Conservation (phyloP, 164 flowering plant species). For the Amborella trichopoda region DNA sequence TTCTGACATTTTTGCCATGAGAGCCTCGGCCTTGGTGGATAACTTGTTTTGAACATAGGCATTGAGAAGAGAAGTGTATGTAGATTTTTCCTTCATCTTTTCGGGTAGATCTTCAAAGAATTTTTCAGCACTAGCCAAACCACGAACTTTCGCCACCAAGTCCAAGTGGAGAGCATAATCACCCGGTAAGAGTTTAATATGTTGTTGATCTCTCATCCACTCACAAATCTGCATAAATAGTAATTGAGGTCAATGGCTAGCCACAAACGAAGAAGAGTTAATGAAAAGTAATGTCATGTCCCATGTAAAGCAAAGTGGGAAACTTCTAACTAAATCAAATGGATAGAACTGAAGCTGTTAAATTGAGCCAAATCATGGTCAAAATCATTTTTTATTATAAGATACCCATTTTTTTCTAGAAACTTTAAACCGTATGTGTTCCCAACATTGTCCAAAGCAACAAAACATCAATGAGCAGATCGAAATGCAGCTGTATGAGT, state of each 20-base stretch:
- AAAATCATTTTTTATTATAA: too few relatives aligned
- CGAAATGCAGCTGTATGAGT: too few relatives aligned
- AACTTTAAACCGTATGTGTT: too few relatives aligned
- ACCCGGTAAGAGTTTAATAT: conserved; percentile 61
- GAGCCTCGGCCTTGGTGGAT: conserved; percentile 60
- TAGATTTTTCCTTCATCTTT: conserved; percentile 30
- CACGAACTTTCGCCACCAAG: conserved; percentile 77
- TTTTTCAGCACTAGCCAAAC: conserved; percentile 72
- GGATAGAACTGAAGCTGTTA: too few relatives aligned
- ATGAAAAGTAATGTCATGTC: too few relatives aligned
- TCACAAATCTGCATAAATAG: conserved; percentile 68
- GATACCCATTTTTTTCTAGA: too few relatives aligned
- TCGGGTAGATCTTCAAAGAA: conserved; percentile 84
- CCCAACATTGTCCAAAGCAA: too few relatives aligned
- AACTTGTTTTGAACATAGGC: conserved; percentile 45
- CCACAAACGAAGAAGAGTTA: too few relatives aligned
- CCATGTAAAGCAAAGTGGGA: too few relatives aligned
- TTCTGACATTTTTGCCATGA: conserved; percentile 76
- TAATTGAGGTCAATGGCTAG: not conserved
- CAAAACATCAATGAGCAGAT: too few relatives aligned
- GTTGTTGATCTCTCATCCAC: conserved; percentile 70
- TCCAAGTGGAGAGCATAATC: conserved; percentile 96
- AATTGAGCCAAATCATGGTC: too few relatives aligned
- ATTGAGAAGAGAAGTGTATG: conserved; percentile 74
- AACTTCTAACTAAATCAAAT: too few relatives aligned